These are phyloP conservation scores for Clausena lansium DNA, from an alignment of 345 rosid species.

Conservation along the genomic window DNA sequence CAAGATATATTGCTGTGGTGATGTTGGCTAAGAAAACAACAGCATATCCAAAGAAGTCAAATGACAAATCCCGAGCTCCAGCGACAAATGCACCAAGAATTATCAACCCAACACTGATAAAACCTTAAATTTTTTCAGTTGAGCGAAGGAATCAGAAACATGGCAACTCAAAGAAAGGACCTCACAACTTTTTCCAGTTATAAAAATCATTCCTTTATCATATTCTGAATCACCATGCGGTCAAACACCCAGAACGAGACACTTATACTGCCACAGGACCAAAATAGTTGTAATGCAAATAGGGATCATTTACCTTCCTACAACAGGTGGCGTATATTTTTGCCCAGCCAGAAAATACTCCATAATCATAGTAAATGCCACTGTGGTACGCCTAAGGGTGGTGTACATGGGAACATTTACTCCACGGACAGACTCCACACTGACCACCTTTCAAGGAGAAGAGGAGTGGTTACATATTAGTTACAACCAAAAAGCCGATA, in stretches of 20 bases:
- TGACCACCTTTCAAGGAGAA: conserved; percentile 68
- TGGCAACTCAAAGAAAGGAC: conserved; percentile 16
- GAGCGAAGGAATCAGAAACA: conserved; percentile 35
- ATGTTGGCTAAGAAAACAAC: conserved; percentile 86
- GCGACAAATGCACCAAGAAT: conserved; percentile 88
- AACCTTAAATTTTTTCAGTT: conserved; percentile 49
- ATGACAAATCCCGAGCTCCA: conserved; percentile 96
- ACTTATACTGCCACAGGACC: not conserved
- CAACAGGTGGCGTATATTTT: conserved; percentile 61
- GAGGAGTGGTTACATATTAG: conserved; percentile 14
- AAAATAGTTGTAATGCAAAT: not conserved
- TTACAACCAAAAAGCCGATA: not conserved
- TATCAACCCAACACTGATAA: conserved; percentile 88
- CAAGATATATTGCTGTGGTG: conserved; percentile 88
- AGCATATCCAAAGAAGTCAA: conserved; percentile 85
- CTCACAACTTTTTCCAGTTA: conserved; percentile 7
- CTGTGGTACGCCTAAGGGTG: conserved; percentile 92
- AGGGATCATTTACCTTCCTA: conserved; percentile 66
- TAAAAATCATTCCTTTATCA: not conserved
- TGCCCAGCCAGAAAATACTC: conserved; percentile 83
- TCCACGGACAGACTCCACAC: conserved; percentile 94
- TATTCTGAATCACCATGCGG: not conserved
- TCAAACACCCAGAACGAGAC: conserved; percentile 10
- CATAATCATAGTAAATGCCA: conserved; percentile 88
- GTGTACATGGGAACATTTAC: conserved; percentile 99